Base-by-base conservation (phyloP, 495 filamentous ascomycete species). In the Penicillium verhagenii region DNA sequence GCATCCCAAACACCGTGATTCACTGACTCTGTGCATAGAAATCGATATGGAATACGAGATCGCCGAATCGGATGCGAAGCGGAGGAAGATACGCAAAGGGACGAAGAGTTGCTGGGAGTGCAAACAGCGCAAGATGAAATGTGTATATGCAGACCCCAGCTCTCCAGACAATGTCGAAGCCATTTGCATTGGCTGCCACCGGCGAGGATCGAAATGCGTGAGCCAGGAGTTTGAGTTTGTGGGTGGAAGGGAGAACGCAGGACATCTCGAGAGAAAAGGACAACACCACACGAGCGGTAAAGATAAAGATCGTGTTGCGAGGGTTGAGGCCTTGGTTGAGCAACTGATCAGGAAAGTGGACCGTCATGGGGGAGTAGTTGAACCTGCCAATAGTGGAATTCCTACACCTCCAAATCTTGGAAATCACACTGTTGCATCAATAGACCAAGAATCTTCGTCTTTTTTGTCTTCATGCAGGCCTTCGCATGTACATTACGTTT, bases 51-150 rank as follows among this genome's bases (percentile, higher is more conserved):
- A 39, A 19, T 31, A 51, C 49, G 49, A 43, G 2, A 21, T 49
- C 16, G 42, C 42, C 42, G 42, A 44, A 44, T 44, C 42, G n/a
- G 47, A 37, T 25, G n/a, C 46, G 4, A 56, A 56, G 38, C 46
- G 53, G 37, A 42, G 53, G 39, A 56, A 56, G 53, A 25, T 56
- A 13, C 46, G 53, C 37, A 49, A 56, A 50, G 53, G 53, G n/a
- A 56, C 53, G 83, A 2, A 88, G 75, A 56, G 46, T 49, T 56
- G 45, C 40, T 43, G 57, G 57, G 51, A 54, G 49, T 59, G 57
- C 52, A 56, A 56, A 26, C 23, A 38, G 18, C 45, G 45, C 14
- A 59, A 54, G 57, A 54, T 54, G 51, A 59, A 51, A 46, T 54
- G 57, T 51, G 47, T 28, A 9, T 51, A 54, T 18, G 56, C 53